Base-by-base conservation (phyloP, 78 protist genomes). In the Dictyostelium intermedium region DNA sequence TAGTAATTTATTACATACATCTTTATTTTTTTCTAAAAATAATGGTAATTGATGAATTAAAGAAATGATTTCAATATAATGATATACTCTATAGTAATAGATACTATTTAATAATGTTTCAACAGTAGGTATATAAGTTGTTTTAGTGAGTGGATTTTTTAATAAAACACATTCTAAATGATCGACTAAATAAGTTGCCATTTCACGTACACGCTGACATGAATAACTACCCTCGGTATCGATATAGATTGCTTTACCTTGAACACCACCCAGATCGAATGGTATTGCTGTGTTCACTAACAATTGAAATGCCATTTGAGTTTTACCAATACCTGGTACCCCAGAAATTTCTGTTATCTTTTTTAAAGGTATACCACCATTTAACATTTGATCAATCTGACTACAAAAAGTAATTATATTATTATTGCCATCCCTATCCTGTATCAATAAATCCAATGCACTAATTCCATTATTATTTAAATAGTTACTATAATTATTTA, bases 221-320 rank as follows among this genome's bases (percentile, higher is more conserved):
- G 85, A 53, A 78, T 94, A 97, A 80, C 92, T 84, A 5, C 98
- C 98, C 56, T 97, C 98, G 0, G 97, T 96, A 53, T 97, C 98
- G 35, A 97, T 94, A 80, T 91, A 97, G 0, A 97, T 70, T 14
- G 92, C 63, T n/a, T 93, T 91, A 14, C 98, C 98, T 5, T 34
- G 91, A 7, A 79, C 92, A 3, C 98, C 98, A 32, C 92, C 96
- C 9, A 91, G 78, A 0, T 14, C 83, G 1, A 7, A 14, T 2
- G 97, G 97, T 1, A 97, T 23, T 6, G 84, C 87, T 2, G 60
- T 83, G 41, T 97, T 92, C 0, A 96, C 91, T 0, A 97, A 89
- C 27, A 97, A 63, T 77, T 97, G 98, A 35, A 97, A 92, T 61
- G 95, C 95, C 34, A 97, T 69, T 41, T 97, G 97, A 0, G 98